These are phyloP conservation scores for Gypsophila paniculata DNA, from an alignment of 179 eudicot species.

Conservation along the genomic window DNA sequence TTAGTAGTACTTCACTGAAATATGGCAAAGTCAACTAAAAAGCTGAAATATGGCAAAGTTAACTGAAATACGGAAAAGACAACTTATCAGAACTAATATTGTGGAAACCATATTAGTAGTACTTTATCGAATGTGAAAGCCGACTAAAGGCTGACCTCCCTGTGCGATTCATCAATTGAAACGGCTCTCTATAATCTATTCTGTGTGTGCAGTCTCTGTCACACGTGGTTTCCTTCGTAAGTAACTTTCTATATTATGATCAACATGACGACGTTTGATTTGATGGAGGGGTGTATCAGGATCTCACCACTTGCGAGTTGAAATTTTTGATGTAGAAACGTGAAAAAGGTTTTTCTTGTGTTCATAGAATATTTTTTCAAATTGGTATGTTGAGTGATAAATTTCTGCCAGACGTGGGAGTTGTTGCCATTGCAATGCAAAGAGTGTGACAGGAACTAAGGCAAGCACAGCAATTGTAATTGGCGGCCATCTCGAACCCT, in stretches of 20 bases:
- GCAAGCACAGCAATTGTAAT: no score
- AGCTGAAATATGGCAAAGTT: no score
- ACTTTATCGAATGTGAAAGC: background rate
- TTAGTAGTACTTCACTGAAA: no score
- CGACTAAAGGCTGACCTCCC: background rate
- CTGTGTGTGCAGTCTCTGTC: background rate
- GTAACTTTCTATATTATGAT: background rate
- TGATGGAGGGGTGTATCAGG: background rate
- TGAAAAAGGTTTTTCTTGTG: conserved; percentile 18
- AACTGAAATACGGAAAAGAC: no score
- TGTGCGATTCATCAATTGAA: background rate
- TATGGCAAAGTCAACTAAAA: no score
- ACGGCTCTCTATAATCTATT: background rate
- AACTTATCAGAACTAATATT: no score
- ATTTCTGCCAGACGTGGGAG: no score
- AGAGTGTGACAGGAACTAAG: no score
- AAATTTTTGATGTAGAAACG: background rate
- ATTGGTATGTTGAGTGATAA: conserved; percentile 3
- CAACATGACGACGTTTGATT: background rate
- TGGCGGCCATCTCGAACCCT: no score
- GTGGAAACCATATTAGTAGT: background rate
- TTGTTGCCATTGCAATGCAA: no score
- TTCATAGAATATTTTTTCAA: conserved; percentile 8
- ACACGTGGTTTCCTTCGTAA: no score
- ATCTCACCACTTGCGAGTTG: no score